Evolutionary conservation across 192 early-diverging fungal genomes (phyloP).

Genomic region (Funneliformis geosporum): DNA sequence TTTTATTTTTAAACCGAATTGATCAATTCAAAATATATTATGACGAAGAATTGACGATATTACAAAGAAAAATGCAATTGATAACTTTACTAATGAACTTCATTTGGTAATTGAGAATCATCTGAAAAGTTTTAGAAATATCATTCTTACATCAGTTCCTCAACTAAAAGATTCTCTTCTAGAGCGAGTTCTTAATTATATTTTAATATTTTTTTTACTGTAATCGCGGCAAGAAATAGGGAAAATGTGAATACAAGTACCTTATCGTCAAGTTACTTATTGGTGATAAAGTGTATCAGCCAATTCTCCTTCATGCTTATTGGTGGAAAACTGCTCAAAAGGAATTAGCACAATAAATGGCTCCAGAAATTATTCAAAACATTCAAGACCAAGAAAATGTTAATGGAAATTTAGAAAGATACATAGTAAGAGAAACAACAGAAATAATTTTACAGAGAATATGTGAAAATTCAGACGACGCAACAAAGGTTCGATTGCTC

Average conservation of each 20-base stretch:
- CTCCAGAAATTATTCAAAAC: not conserved
- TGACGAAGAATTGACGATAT: too few species aligned
- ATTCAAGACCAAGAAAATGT: not conserved
- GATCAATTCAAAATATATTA: too few species aligned
- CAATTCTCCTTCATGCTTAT: conserved; percentile 18
- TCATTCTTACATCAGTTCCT: not conserved
- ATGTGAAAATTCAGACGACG: not conserved
- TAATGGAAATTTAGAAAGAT: not conserved
- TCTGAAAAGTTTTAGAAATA: not conserved
- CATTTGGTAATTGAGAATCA: not conserved
- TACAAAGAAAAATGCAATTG: too few species aligned
- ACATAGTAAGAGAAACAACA: not conserved
- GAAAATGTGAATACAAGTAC: not conserved
- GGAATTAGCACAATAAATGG: conserved; percentile 14
- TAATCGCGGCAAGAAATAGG: not conserved
- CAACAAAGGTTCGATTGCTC: not conserved
- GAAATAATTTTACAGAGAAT: not conserved
- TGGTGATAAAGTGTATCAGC: conserved; percentile 8
- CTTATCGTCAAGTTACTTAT: not conserved
- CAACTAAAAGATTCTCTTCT: not conserved
- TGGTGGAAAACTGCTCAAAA: conserved; percentile 25
- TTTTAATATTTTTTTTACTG: conserved; percentile 25
- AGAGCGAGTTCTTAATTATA: not conserved
- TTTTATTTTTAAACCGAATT: too few species aligned
- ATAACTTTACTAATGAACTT: conserved; percentile 21